Conservation (phyloP, 805 yeast genomes). For the Blastobotrys mokoenaii region DNA sequence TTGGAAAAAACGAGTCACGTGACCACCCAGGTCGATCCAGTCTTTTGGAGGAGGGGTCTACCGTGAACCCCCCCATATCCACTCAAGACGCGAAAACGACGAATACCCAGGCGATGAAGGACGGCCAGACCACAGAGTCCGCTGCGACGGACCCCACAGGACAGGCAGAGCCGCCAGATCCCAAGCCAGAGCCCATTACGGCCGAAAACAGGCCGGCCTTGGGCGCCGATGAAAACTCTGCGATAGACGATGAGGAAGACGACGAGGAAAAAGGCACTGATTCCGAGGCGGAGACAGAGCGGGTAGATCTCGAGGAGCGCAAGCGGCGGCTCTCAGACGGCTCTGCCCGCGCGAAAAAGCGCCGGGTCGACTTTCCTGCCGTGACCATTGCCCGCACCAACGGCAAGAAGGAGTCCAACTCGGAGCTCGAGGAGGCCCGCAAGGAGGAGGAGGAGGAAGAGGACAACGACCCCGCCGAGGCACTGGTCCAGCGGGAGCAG, state of each 20-base stretch:
- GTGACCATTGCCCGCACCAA: no score
- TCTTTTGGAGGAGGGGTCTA: no score
- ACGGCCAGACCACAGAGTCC: conserved; percentile 21
- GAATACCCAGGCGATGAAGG: conserved; percentile 17
- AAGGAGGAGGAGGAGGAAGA: conserved; percentile 14
- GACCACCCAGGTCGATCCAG: no score
- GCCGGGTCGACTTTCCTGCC: no score
- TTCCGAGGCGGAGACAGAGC: conserved; percentile 2
- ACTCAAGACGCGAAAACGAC: no score
- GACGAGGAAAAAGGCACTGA: conserved; percentile 4
- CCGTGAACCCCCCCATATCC: no score
- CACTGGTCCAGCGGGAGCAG: conserved; percentile 35
- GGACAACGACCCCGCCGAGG: conserved; percentile 13
- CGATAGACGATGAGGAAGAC: conserved; percentile 6
- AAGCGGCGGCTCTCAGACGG: no score
- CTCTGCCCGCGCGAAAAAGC: no score
- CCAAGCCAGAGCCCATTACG: no score
- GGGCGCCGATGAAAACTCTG: conserved; percentile 11
- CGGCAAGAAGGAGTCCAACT: no score
- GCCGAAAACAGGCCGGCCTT: conserved; percentile 1
- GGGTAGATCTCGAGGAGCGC: not conserved
- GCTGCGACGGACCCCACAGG: conserved; percentile 1
- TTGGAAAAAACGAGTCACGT: no score
- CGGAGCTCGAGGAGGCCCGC: no score
- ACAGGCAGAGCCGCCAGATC: not conserved